These are phyloP conservation scores for Colletotrichum tabaci DNA, from an alignment of 2,329 filamentous ascomycete species.

Conservation along the genomic window DNA sequence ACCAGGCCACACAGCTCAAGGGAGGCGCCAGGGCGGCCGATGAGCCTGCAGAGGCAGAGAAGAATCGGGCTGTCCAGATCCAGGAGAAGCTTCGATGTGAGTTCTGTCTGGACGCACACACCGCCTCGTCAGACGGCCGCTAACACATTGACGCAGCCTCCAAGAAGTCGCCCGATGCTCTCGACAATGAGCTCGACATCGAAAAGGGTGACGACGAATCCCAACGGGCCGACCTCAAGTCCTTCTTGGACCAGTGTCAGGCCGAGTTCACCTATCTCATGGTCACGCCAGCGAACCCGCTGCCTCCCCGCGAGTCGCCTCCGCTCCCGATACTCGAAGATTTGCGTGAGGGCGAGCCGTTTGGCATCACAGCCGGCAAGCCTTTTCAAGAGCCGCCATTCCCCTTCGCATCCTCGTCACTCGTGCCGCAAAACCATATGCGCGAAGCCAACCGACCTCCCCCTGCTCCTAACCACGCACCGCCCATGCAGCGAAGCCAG, in stretches of 20 bases:
- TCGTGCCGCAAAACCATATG: constrained; percentile 66
- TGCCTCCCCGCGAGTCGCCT: constrained; percentile 75
- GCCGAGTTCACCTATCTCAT: constrained; percentile 78
- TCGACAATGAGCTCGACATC: constrained; percentile 62
- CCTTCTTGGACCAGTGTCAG: constrained; percentile 75
- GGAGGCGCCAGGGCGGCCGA: constrained; percentile 62
- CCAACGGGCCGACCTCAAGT: constrained; percentile 68
- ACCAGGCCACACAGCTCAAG: constrained; percentile 82
- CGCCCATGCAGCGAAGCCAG: constrained; percentile 62
- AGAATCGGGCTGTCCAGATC: constrained; percentile 67
- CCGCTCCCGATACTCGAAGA: constrained; percentile 73
- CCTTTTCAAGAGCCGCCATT: constrained; percentile 49
- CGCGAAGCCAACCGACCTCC: constrained; percentile 70
- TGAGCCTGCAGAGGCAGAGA: constrained; percentile 60
- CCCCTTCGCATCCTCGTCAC: constrained; percentile 46
- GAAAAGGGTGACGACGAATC: constrained; percentile 64
- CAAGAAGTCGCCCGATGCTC: constrained; percentile 52
- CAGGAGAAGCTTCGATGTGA: constrained; percentile 71
- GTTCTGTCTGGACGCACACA: constrained; percentile 28
- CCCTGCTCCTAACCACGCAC: constrained; percentile 72
- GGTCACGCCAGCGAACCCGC: constrained; percentile 76
- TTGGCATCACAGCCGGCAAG: constrained; percentile 60
- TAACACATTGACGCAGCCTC: constrained; percentile 25
- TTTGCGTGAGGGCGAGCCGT: constrained; percentile 68
- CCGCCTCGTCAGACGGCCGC: not conserved